These are phyloP conservation scores for Wickerhamiella vanderwaltii DNA, from an alignment of 805 yeast species.

Conservation along the genomic window DNA sequence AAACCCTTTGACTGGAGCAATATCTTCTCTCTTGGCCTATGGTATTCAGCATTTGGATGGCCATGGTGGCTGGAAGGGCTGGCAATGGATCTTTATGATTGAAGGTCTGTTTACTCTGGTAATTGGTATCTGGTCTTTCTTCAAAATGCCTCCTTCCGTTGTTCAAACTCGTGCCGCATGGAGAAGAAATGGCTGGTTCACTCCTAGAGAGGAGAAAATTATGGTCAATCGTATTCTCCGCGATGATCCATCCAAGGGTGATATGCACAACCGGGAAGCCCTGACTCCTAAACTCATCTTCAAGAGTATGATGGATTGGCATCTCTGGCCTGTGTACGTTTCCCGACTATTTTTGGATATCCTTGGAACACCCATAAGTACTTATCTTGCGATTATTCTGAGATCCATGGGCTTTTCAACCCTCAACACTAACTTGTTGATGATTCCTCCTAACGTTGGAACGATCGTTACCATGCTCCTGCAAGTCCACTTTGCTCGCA, in stretches of 20 bases:
- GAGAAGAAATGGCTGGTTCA: constrained; percentile 39
- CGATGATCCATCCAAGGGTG: constrained; percentile 52
- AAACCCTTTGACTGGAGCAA: constrained; percentile 31
- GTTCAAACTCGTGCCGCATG: constrained; percentile 37
- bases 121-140: constrained; percentile 35
- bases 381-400: constrained; percentile 39
- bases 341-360: constrained; percentile 34
- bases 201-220: constrained; percentile 42
- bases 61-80: constrained; percentile 30
- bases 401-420: constrained; percentile 38
- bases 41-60: constrained; percentile 39
- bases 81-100: constrained; percentile 40
- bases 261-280: constrained; percentile 49
- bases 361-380: constrained; percentile 27
- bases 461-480: constrained; percentile 17
- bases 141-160: constrained; percentile 41
- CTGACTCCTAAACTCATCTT: constrained; percentile 32
- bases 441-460: constrained; percentile 39
- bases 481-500: constrained; percentile 5
- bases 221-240: constrained; percentile 45
- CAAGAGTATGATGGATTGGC: constrained; percentile 35
- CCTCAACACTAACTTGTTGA: constrained; percentile 36
- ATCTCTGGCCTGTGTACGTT: constrained; percentile 42
- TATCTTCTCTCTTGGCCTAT: constrained; percentile 30
- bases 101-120: constrained; percentile 40